Percentiles rank a stretch among this genome's conserved stretches.
phyloP scores from a whole-genome alignment of 805 yeast genomes.

The Kockiozyma suomiensis region DNA sequence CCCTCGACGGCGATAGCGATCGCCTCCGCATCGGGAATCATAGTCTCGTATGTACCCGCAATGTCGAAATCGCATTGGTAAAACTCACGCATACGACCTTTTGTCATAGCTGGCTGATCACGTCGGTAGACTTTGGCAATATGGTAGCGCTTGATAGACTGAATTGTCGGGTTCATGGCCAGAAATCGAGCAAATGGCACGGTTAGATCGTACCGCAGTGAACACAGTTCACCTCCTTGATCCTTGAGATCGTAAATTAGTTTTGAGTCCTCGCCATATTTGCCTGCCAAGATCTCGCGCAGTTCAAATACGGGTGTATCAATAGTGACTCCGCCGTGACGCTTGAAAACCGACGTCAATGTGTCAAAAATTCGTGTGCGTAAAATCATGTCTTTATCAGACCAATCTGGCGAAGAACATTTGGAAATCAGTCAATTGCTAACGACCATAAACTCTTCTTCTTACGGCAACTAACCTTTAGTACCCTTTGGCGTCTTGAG shows the following conservation, averaged over 20 bases:
- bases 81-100: slow-evolving; percentile 99
- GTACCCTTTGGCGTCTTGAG: slow-evolving; percentile 94
- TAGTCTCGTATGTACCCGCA: slow-evolving; percentile 88
- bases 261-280: slow-evolving; percentile 98
- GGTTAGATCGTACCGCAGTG: slow-evolving; percentile 93
- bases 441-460: background rate
- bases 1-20: slow-evolving; percentile 84
- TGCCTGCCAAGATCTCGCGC: slow-evolving; percentile 92
- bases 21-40: slow-evolving; percentile 96
- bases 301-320: slow-evolving; percentile 98
- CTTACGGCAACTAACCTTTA: slow-evolving; percentile 25
- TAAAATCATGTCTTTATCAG: slow-evolving; percentile 95
- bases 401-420: slow-evolving; percentile 69
- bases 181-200: slow-evolving; percentile 98
- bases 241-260: slow-evolving; percentile 94
- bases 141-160: slow-evolving; percentile 89
- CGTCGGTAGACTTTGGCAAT: slow-evolving; percentile 98
- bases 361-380: slow-evolving; percentile 83
- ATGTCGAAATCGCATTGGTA: slow-evolving; percentile 98
- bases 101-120: slow-evolving; percentile 99
- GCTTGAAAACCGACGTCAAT: slow-evolving; percentile 74
- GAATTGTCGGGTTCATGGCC: slow-evolving; percentile 85
- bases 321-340: slow-evolving; percentile 97
- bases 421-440: background rate
- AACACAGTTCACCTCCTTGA: slow-evolving; percentile 97